Conservation (phyloP, 192 early-diverging fungal genomes). For the Endogone sp. region DNA sequence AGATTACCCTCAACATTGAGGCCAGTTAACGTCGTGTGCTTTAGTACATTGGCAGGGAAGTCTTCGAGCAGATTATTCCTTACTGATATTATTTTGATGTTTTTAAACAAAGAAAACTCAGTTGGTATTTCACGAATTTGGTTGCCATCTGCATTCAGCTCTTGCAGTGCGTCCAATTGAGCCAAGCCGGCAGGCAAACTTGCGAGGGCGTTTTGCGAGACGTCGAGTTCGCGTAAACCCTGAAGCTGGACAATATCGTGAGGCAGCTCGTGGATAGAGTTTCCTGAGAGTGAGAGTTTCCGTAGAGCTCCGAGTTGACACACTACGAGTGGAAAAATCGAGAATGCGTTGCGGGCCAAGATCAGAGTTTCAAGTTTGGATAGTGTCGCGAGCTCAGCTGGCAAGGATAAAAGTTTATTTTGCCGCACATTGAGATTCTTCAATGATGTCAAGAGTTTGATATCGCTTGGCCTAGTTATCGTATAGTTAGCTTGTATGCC, state of each 20-base stretch:
- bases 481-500: background rate
- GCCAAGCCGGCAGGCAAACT: background rate
- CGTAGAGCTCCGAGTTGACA: background rate
- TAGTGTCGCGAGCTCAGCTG: background rate
- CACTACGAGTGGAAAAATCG: background rate
- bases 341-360: background rate
- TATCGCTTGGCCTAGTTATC: background rate
- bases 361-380: background rate
- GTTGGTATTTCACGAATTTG: background rate
- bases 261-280: background rate
- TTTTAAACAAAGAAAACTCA: background rate
- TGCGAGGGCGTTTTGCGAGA: background rate
- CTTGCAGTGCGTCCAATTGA: background rate
- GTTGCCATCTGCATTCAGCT: background rate
- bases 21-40: background rate
- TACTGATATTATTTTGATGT: background rate
- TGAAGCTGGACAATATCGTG: background rate
- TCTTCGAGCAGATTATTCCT: background rate
- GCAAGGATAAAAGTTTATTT: background rate
- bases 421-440: background rate
- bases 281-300: background rate
- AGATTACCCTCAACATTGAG: background rate
- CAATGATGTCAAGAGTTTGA: background rate
- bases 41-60: background rate
- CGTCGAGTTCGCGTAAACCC: background rate